Percentiles rank a stretch among this genome's conserved stretches.
phyloP scores from a whole-genome alignment of 2,329 filamentous ascomycete genomes.

The Aulographum hederae region DNA sequence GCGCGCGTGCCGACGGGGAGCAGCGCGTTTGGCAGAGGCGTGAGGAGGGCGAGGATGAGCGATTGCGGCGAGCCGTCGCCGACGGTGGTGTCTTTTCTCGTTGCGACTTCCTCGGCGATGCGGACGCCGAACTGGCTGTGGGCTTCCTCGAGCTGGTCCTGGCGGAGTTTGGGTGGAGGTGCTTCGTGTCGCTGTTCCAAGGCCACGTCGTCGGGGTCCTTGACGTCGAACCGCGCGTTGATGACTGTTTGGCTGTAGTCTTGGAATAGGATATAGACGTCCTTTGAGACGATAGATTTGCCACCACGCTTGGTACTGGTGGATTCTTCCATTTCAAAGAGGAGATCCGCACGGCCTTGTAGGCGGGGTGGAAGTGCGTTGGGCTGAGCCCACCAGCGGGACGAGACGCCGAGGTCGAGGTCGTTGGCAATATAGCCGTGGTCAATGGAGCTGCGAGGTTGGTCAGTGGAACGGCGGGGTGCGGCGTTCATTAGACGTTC shows the following conservation, averaged over 20 bases:
- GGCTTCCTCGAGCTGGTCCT: conserved; percentile 81
- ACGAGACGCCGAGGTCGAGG: conserved; percentile 55
- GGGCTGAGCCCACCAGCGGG: conserved; percentile 74
- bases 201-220: conserved; percentile 51
- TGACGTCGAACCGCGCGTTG: conserved; percentile 59
- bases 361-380: conserved; percentile 66
- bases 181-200: conserved; percentile 76
- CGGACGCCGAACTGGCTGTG: conserved; percentile 66
- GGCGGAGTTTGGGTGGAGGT: conserved; percentile 63
- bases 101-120: conserved; percentile 50
- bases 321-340: conserved; percentile 66
- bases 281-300: conserved; percentile 54
- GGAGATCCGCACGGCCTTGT: conserved; percentile 66
- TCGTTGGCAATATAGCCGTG: conserved; percentile 77
- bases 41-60: conserved; percentile 63
- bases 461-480: conserved; percentile 52
- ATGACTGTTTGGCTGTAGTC: conserved; percentile 94
- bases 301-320: conserved; percentile 50
- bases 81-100: conserved; percentile 62
- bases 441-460: conserved; percentile 54
- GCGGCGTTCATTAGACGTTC: no score
- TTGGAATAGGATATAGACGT: conserved; percentile 75
- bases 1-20: conserved; percentile 71
- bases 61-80: conserved; percentile 68
- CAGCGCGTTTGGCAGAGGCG: conserved; percentile 54